Conservation (phyloP, 768 basidiomycete species). For the Infundibulicybe gibba region DNA sequence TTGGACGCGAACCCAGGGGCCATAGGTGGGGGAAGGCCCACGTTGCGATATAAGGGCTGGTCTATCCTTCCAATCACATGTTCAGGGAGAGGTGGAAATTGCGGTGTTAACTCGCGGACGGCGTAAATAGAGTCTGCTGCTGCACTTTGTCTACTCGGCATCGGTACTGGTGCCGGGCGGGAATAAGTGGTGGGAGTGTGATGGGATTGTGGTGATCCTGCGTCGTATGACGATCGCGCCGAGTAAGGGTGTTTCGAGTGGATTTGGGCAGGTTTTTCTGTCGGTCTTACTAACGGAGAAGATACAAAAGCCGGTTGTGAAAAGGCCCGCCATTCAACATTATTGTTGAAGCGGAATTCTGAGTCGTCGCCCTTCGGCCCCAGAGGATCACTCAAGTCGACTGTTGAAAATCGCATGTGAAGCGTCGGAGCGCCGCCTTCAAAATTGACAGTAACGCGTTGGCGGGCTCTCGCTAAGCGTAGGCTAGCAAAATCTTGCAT, state of each 20-base stretch:
- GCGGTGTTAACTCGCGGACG: slow-evolving; percentile 46
- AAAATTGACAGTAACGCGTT: slow-evolving; percentile 49
- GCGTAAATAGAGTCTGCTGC: slow-evolving; percentile 32
- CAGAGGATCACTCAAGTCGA: slow-evolving; percentile 38
- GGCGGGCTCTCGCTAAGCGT: slow-evolving; percentile 6
- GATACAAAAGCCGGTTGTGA: too few species aligned
- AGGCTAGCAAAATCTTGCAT: slow-evolving; percentile 1
- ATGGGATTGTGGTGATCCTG: neutral
- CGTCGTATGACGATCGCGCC: too few species aligned
- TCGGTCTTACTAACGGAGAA: too few species aligned
- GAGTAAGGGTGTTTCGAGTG: too few species aligned
- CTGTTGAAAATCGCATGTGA: slow-evolving; percentile 50
- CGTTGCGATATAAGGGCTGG: neutral
- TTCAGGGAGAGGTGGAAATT: slow-evolving; percentile 51
- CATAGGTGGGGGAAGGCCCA: neutral
- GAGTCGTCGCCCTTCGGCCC: slow-evolving; percentile 15
- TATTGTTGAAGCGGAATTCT: neutral
- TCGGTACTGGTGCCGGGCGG: neutral
- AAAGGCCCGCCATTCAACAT: neutral
- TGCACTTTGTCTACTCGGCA: slow-evolving; percentile 3
- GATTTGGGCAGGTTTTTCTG: too few species aligned
- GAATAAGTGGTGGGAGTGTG: neutral
- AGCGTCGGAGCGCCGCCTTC: slow-evolving; percentile 46
- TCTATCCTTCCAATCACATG: slow-evolving; percentile 18
- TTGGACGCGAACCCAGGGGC: slow-evolving; percentile 7